phyloP scores from a whole-genome alignment of 495 filamentous ascomycete species.

The Cercophora scortea region DNA sequence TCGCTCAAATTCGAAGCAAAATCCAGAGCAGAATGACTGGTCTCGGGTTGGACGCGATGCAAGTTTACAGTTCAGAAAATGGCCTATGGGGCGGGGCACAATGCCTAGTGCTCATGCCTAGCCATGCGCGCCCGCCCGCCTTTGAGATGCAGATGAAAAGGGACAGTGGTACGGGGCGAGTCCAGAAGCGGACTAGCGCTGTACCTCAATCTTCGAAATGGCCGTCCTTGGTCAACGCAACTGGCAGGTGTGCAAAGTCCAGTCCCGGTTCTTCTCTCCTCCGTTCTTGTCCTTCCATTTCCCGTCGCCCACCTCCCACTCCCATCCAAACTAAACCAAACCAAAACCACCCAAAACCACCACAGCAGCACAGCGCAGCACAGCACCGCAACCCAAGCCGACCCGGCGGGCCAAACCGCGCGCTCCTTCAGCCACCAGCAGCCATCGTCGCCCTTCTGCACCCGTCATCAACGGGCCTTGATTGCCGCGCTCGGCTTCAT shows the following conservation, averaged over 20 bases:
- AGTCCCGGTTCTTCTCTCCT: slow-evolving; percentile 19
- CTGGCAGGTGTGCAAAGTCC: neutral
- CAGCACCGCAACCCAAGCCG: too few relatives aligned
- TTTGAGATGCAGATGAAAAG: too few relatives aligned
- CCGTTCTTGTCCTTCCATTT: slow-evolving; percentile 13
- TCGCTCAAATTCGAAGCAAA: too few relatives aligned
- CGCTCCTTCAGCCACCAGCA: slow-evolving; percentile 14
- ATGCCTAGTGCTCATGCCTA: neutral
- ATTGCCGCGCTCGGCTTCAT: slow-evolving; percentile 24
- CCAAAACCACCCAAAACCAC: too few relatives aligned
- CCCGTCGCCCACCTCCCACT: too few relatives aligned
- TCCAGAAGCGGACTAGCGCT: slow-evolving; percentile 13
- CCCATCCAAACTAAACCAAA: too few relatives aligned
- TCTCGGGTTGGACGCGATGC: too few relatives aligned
- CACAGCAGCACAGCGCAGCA: too few relatives aligned
- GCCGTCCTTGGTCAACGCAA: slow-evolving; percentile 15
- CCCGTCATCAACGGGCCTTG: neutral
- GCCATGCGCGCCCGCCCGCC: too few relatives aligned
- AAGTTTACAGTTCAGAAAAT: neutral
- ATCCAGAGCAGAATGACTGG: too few relatives aligned
- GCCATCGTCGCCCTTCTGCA: neutral
- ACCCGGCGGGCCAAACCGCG: slow-evolving; percentile 5
- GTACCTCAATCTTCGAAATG: slow-evolving; percentile 17
- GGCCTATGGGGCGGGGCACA: neutral
- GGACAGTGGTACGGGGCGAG: neutral